A percentile compares a stretch with the other conserved stretches of the same genome.
phyloP scores from a whole-genome alignment of 2,329 filamentous ascomycete genomes.

The Ophiostoma ulmi region DNA sequence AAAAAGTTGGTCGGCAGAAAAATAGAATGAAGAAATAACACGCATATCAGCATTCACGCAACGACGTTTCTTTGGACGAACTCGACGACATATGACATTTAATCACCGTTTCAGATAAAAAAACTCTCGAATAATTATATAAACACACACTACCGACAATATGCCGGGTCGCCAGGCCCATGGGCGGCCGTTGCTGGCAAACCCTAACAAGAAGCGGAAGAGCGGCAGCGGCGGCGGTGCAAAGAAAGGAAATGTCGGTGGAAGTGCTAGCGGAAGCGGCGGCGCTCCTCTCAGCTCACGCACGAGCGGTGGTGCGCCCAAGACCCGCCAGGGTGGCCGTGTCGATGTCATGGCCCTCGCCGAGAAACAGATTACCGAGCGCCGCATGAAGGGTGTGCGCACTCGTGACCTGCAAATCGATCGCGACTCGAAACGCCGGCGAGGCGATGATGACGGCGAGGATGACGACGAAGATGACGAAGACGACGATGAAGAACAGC shows the following conservation, averaged over 20 bases:
- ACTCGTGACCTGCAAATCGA: conserved; percentile 50
- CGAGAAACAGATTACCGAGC: conserved; percentile 46
- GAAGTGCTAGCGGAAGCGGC: not conserved
- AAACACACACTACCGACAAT: not conserved
- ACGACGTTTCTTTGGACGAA: not conserved
- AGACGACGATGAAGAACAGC: conserved; percentile 61
- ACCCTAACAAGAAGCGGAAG: conserved; percentile 27
- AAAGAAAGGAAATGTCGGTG: conserved; percentile 33
- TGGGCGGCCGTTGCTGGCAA: conserved; percentile 46
- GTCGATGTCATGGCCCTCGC: conserved; percentile 56
- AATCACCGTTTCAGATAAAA: not conserved
- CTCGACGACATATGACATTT: not conserved
- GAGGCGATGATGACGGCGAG: conserved; percentile 44
- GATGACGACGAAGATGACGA: conserved; percentile 52
- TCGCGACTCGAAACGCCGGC: conserved; percentile 38
- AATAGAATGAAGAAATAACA: not conserved
- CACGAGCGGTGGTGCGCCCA: conserved; percentile 34
- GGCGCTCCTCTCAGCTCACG: not conserved
- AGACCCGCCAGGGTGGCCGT: conserved; percentile 39
- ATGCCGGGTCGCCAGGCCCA: conserved; percentile 58
- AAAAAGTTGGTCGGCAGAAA: conserved; percentile 13
- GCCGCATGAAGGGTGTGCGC: conserved; percentile 35
- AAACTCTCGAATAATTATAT: not conserved
- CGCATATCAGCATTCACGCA: not conserved
- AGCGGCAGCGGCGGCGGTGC: conserved; percentile 9